Conservation (phyloP, 306 rosid species). For the Rubus idaeus region DNA sequence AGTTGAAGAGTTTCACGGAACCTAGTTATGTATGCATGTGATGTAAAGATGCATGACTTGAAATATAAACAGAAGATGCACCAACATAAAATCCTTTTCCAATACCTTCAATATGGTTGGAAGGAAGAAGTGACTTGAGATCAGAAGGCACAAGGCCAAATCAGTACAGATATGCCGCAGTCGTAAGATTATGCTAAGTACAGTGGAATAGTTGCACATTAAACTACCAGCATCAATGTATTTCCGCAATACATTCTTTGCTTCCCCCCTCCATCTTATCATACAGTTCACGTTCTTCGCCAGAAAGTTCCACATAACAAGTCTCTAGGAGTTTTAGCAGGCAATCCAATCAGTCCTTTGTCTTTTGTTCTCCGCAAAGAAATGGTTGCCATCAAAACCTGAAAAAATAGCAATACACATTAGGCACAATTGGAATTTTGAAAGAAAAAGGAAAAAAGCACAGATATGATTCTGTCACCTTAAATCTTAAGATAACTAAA, state of each 20-base stretch:
- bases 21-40: background rate
- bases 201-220: constrained; percentile 41
- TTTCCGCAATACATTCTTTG: constrained; percentile 30
- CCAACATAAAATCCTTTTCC: background rate
- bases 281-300: constrained; percentile 69
- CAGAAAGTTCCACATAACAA: constrained; percentile 56
- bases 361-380: constrained; percentile 81
- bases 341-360: constrained; percentile 56
- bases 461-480: background rate
- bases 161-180: constrained; percentile 87
- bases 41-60: background rate
- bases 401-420: constrained; percentile 13
- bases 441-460: constrained; percentile 2
- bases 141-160: constrained; percentile 57
- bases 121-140: constrained; percentile 44
- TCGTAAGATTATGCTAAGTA: constrained; percentile 58
- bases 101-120: constrained; percentile 62
- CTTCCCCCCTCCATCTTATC: constrained; percentile 51
- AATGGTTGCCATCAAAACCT: constrained; percentile 73
- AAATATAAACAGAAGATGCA: background rate
- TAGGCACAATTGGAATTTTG: background rate
- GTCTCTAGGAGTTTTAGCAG: constrained; percentile 66
- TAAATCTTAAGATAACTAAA: background rate
- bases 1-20: background rate
- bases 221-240: constrained; percentile 23